Conservation (phyloP, 441 rosid genomes). For the Pelargonium fulgidum region DNA sequence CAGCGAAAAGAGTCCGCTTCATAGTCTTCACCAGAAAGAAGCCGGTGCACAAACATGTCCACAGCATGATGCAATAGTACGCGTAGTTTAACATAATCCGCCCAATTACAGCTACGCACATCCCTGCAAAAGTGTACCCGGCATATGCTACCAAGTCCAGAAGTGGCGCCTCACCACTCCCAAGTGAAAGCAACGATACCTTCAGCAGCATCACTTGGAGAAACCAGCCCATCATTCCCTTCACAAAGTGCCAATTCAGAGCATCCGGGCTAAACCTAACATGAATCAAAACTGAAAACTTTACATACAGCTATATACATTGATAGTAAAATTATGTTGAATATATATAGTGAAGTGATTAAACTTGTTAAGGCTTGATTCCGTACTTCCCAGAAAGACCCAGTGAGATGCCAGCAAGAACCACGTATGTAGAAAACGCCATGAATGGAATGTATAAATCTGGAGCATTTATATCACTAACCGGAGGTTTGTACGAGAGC, state of each 20-base stretch:
- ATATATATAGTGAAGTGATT: neutral
- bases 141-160: slow-evolving; percentile 39
- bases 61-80: slow-evolving; percentile 29
- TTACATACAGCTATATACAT: neutral
- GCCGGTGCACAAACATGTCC: slow-evolving; percentile 39
- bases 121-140: slow-evolving; percentile 37
- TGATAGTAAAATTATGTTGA: neutral
- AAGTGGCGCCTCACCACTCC: slow-evolving; percentile 36
- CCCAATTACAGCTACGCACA: slow-evolving; percentile 36
- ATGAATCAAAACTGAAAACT: neutral
- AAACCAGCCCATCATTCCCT: slow-evolving; percentile 39
- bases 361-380: neutral
- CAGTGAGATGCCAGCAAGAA: slow-evolving; percentile 41
- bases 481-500: slow-evolving; percentile 38
- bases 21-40: slow-evolving; percentile 41
- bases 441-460: slow-evolving; percentile 44
- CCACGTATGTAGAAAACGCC: slow-evolving; percentile 42
- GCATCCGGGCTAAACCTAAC: slow-evolving; percentile 41
- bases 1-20: slow-evolving; percentile 36
- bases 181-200: slow-evolving; percentile 31
- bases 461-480: slow-evolving; percentile 44
- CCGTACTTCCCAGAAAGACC: slow-evolving; percentile 39
- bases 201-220: slow-evolving; percentile 37
- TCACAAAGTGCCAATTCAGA: slow-evolving; percentile 36
- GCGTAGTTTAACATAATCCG: slow-evolving; percentile 23